A percentile compares a stretch with the other conserved stretches of the same genome.
phyloP scores from a whole-genome alignment of 441 rosid genomes.

The Erodium trifolium region DNA sequence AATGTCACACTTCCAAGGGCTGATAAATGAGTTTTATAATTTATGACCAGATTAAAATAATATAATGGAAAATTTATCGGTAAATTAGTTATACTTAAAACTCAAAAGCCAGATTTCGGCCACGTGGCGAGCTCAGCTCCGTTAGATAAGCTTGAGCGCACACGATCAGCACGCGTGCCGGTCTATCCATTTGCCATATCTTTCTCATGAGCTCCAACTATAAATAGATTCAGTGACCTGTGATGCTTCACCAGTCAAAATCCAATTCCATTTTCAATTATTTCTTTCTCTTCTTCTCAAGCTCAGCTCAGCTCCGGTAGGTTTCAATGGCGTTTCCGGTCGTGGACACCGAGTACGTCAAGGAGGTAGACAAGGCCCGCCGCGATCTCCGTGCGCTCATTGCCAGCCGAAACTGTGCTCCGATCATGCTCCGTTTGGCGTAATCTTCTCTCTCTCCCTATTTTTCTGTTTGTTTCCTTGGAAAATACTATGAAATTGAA shows the following conservation, averaged over 20 bases:
- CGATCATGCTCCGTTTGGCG: conserved; percentile 96
- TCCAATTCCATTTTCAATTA: background rate
- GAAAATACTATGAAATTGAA: background rate
- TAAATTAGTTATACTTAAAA: too few relatives aligned
- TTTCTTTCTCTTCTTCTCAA: background rate
- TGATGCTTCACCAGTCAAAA: conserved; percentile 3
- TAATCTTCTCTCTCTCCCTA: conserved; percentile 20
- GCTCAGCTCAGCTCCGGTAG: conserved; percentile 4
- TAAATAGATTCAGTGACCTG: background rate
- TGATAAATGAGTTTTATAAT: too few relatives aligned
- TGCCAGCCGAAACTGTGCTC: conserved; percentile 79
- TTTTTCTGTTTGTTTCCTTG: conserved; percentile 7
- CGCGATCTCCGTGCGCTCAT: conserved; percentile 88
- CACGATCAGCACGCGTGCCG: background rate
- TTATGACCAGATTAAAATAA: too few relatives aligned
- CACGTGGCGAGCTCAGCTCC: background rate
- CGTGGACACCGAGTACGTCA: conserved; percentile 70
- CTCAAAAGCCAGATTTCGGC: background rate
- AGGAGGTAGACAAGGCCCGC: conserved; percentile 80
- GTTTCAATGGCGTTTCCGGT: conserved; percentile 59
- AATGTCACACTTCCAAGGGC: too few relatives aligned
- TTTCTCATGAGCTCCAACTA: background rate
- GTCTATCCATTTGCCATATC: conserved; percentile 6
- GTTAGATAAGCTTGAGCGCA: background rate
- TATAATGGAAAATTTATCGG: too few relatives aligned